phyloP scores from a whole-genome alignment of 345 rosid species.

The Salix udensis region DNA sequence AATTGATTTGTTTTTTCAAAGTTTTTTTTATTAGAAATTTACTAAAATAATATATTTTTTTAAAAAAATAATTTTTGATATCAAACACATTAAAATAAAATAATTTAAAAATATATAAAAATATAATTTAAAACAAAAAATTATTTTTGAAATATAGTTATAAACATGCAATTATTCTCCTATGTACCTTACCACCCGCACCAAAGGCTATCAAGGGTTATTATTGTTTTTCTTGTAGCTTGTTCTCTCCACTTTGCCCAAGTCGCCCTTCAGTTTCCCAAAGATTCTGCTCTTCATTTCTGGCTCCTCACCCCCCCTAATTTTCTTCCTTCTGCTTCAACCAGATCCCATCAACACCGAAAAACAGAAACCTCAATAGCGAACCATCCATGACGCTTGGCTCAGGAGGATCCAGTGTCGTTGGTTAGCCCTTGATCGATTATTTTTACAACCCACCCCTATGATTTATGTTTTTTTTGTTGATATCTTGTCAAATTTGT shows the following conservation, averaged over 20 bases:
- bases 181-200: not conserved
- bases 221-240: not conserved
- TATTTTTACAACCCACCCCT: not conserved
- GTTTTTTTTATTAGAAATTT: too few species aligned
- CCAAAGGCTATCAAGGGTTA: not conserved
- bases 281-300: conserved; percentile 21
- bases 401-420: conserved; percentile 87
- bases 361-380: not conserved
- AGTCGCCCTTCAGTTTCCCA: conserved; percentile 7
- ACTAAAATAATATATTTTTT: too few species aligned
- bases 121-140: too few species aligned
- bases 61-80: too few species aligned
- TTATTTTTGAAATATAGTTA: too few species aligned
- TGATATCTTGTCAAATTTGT: conserved; percentile 14
- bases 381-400: conserved; percentile 67
- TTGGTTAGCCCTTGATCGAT: conserved; percentile 39
- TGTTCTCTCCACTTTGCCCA: conserved; percentile 14
- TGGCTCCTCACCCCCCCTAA: not conserved
- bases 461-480: not conserved
- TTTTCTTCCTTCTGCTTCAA: not conserved
- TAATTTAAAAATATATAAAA: too few species aligned
- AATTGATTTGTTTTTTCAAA: too few species aligned
- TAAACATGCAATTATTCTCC: too few species aligned
- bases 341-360: conserved; percentile 40
- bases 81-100: too few species aligned